Evolutionary conservation across 1,139 yeast genomes (phyloP), one percentile per base, ranked within the genome.

Genomic region (Candida smagusa): DNA sequence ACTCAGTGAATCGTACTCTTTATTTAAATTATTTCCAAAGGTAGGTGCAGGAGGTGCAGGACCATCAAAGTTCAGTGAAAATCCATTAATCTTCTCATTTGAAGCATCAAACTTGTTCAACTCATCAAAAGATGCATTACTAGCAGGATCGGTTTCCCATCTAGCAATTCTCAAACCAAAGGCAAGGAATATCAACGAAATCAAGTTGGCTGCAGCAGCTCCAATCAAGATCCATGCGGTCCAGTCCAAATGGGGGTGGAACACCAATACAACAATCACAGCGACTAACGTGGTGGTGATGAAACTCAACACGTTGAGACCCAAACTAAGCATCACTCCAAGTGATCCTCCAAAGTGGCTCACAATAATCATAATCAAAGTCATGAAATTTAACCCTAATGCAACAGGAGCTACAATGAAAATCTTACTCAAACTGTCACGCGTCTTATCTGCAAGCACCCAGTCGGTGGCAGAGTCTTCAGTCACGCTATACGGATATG

Each of bases 401-500:
- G 95, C 87, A 25, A 90, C 78, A 0, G 95, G 95, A 47, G 85
- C 89, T 12, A 87, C 78, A 32, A 90, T 77, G 39, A 92, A 70
- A 33, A 87, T 69, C 46, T 80, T 79, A 3, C 94, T 82, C 37
- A 90, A 73, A 2, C 79, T 70, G 44, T 73, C 74, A 48, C 96
- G 71, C 1, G 88, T 81, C 31, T 68, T 63, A 1, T 76, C 64
- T 12, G 48, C 43, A 39, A 65, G 53, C 3, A 53, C 31, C 70
- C 71, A 67, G 42, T 49, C 49, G 11, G 47, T 28, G 9, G 50
- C 41, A 11, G 49, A 44, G 16, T 50, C 54, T 19, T 50, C 49
- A 6, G 40, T 33, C 12, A 62, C 45, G 2, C 36, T 29, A 38
- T 65, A 56, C 2, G 77, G 77, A 44, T 61, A 71, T n/a, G 53